Base-by-base conservation (phyloP, 1,139 yeast species). In the Diutina mesorugosa region DNA sequence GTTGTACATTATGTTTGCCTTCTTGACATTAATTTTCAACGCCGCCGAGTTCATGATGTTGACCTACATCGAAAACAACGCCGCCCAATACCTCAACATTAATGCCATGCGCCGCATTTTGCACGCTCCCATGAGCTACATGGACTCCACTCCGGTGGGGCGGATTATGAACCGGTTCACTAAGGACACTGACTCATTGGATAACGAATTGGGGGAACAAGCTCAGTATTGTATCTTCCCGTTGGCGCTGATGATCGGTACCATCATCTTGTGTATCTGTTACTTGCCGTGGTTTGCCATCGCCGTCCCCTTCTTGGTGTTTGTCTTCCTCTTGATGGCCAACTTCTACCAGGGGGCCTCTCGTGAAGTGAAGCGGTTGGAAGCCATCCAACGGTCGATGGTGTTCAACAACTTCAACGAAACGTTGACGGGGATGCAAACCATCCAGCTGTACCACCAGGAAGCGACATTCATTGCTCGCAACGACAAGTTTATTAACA, bases 151-250 rank as follows among this genome's bases (percentile, higher is more conserved):
- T 0, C 87, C 87, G 10, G 72, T 80, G 69, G 87, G 86, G 21
- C 71, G 85, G 65, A 78, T 81, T 32, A 65, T 81, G 64, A 81
- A 81, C 65, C 71, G 91, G 86, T 58, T 96, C 63, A 85, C 95
- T 1, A 89, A 87, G 64, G 97, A 90, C 68, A 85, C 95, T 0
- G 95, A 89, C 66, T 84, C 85, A 45, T 72, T 89, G 63, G 97
- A 90, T 67, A 87, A 86, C 65, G 90, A 85, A 64, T 72, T 84
- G 28, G 60, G 62, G 6, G 63, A 61, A 38, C 60, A 60, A 52
- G 41, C 59, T 26, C 56, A 60, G 30, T 56, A 59, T 59, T 53
- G 61, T 50, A 45, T 61, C 21, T 59, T 46, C 55, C 54, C 57
- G 48, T 51, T 60, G 47, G 46, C 60, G 14, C 59, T 54, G 29